A percentile compares a stretch with the other conserved stretches of the same genome.
Evolutionary conservation across 2,329 filamentous ascomycete species (phyloP).

Genomic region (Penicillium decumbens): DNA sequence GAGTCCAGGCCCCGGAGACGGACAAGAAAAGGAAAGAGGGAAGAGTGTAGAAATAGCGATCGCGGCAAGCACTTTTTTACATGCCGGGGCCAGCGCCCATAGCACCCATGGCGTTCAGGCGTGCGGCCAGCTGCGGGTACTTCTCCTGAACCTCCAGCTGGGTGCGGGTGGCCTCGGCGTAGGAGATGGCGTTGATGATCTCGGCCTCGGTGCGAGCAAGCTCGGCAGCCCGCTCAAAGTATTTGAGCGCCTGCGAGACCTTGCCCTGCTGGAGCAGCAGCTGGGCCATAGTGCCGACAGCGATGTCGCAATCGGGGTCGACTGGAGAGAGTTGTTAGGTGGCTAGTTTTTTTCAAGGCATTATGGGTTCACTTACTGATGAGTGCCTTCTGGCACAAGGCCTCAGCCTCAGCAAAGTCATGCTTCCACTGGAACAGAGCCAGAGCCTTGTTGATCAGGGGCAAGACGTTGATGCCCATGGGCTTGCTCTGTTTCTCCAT

Average conservation of each 20-base stretch:
- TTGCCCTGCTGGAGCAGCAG: conserved; percentile 96
- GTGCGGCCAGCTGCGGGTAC: conserved; percentile 72
- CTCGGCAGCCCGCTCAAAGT: conserved; percentile 95
- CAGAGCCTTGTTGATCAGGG: conserved; percentile 96
- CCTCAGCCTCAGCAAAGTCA: conserved; percentile 90
- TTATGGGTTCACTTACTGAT: conserved; percentile 65
- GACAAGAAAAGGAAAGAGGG: conserved; percentile 15
- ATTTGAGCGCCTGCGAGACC: conserved; percentile 87
- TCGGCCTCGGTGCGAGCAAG: conserved; percentile 91
- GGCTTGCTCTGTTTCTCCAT: conserved; percentile 96
- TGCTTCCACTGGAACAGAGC: conserved; percentile 98
- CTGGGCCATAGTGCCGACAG: conserved; percentile 97
- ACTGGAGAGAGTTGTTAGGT: conserved; percentile 52
- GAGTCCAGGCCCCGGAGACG: conserved; percentile 13
- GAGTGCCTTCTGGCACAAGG: conserved; percentile 92
- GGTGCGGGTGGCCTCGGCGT: conserved; percentile 92
- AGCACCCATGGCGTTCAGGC: conserved; percentile 59
- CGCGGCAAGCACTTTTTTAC: conserved; percentile 26
- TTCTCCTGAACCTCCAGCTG: conserved; percentile 89
- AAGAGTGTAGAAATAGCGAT: conserved; percentile 10
- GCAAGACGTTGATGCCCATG: conserved; percentile 93
- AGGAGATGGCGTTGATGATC: conserved; percentile 92
- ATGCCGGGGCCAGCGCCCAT: conserved; percentile 34
- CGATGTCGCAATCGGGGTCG: conserved; percentile 97
- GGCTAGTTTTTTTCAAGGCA: not conserved